These are phyloP conservation scores for Cordia subcordata DNA, from an alignment of 257 asterid genomes.

Conservation along the genomic window DNA sequence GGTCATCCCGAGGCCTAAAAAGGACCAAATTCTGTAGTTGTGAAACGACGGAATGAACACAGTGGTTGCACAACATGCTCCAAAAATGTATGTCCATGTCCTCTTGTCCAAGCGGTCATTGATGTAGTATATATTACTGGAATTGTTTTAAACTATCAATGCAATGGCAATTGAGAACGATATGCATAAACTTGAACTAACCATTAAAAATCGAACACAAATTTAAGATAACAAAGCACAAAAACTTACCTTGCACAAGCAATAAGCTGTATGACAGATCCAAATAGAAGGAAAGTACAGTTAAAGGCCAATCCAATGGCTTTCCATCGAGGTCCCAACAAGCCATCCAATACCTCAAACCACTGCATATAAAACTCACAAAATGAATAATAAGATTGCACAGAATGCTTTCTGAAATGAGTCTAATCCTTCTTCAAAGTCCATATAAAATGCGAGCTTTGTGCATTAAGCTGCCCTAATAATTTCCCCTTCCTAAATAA, in stretches of 20 bases:
- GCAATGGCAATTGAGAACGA: neutral
- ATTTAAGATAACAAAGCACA: neutral
- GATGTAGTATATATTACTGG: slow-evolving; percentile 76
- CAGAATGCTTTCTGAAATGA: no score
- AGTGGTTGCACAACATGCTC: slow-evolving; percentile 89
- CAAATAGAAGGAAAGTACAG: slow-evolving; percentile 76
- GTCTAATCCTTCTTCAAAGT: no score
- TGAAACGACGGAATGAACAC: slow-evolving; percentile 85
- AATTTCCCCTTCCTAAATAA: no score
- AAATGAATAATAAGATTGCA: no score
- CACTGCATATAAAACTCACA: slow-evolving; percentile 48
- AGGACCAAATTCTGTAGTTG: slow-evolving; percentile 89
- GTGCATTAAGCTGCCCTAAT: no score
- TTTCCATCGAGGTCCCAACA: slow-evolving; percentile 84
- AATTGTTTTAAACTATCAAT: slow-evolving; percentile 7
- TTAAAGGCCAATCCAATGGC: slow-evolving; percentile 76
- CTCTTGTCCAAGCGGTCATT: slow-evolving; percentile 80
- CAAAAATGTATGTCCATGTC: slow-evolving; percentile 91
- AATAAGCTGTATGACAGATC: slow-evolving; percentile 86
- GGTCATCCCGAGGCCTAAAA: slow-evolving; percentile 83
- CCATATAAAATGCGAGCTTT: no score
- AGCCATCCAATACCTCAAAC: slow-evolving; percentile 86
- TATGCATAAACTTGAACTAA: neutral
- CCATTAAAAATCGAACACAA: neutral
- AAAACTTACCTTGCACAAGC: slow-evolving; percentile 69